Base-by-base conservation (phyloP, 148 eudicot species). In the Chenopodium suecicum region DNA sequence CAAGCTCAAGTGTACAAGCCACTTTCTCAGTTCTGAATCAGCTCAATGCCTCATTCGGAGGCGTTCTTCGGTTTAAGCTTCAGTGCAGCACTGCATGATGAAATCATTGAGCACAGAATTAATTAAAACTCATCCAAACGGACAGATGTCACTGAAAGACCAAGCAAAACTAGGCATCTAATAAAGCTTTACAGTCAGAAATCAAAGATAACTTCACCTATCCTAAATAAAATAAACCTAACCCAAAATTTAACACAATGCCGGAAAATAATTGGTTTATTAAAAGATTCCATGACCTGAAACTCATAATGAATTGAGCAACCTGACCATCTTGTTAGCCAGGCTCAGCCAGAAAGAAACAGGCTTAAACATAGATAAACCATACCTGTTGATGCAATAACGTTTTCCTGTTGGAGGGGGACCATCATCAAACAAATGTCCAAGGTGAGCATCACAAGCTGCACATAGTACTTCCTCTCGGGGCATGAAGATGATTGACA, bases 371-470 rank as follows among this genome's bases (percentile, higher is more conserved):
- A 32, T 48, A 46, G 22, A 52, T 50, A 22, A 70, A 72, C 41
- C 1, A 20, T 84, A 90, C 97, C 98, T 93, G 77, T 95, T 95
- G 85, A 95, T 95, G 82, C 98, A 95, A 47, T 89, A 90, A 62
- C 98, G 95, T 77, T 93, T 88, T 84, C 98, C 93, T 0, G 98
- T 94, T 34, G 98, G 98, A 12, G 91, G 93, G 19, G 98, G 98
- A 34, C 98, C 98, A 48, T 94, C 98, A 64, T 90, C 95, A 70
- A 94, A 94, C 22, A 93, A 90, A 73, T 94, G 98, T 23, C 98
- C 98, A 23, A 94, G 98, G 83, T 94, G 97, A 75, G 97, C 94
- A 86, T 88, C 92, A 77, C 98, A 94, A 82, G 77, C 89, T 14
- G 93, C 91, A 83, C 98, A 94, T 13, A 94, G 41, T 66, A 90